A percentile compares a stretch with the other conserved stretches of the same genome.
phyloP scores from a whole-genome alignment of 2,329 filamentous ascomycete genomes.

The Coniochaeta sp. region DNA sequence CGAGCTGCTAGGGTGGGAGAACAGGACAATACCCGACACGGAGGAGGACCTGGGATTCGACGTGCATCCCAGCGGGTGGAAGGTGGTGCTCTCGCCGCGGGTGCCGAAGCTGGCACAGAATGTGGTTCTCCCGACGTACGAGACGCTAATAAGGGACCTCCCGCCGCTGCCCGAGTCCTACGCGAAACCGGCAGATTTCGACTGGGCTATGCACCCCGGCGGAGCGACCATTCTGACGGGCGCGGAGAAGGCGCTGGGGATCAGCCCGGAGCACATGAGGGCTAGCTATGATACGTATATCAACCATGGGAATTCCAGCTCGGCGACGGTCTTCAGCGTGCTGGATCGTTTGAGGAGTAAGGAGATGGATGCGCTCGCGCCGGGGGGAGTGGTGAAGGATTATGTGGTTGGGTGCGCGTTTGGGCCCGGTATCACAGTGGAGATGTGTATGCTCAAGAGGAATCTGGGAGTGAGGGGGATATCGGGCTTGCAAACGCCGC shows the following conservation, averaged over 20 bases:
- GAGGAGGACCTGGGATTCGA: conserved; percentile 59
- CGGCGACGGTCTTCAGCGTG: conserved; percentile 62
- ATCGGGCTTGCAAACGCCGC: conserved; percentile 41
- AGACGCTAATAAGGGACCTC: conserved; percentile 39
- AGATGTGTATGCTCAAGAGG: conserved; percentile 59
- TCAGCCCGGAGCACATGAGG: conserved; percentile 56
- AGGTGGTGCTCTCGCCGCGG: conserved; percentile 54
- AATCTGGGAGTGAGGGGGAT: conserved; percentile 21
- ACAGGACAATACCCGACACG: conserved; percentile 53
- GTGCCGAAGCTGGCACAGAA: conserved; percentile 50
- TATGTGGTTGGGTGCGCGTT: conserved; percentile 62
- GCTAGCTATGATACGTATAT: conserved; percentile 65
- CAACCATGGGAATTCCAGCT: conserved; percentile 56
- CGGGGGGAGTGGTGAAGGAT: conserved; percentile 40
- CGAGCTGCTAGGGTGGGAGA: conserved; percentile 58
- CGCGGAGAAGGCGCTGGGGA: conserved; percentile 48
- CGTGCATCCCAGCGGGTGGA: conserved; percentile 58
- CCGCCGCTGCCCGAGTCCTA: conserved; percentile 35
- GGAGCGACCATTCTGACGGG: conserved; percentile 59
- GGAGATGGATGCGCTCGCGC: conserved; percentile 51
- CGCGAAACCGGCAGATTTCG: conserved; percentile 48
- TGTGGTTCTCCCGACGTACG: conserved; percentile 45
- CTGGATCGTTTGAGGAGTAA: conserved; percentile 51
- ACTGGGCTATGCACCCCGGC: conserved; percentile 68
- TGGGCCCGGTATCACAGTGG: conserved; percentile 60